Evolutionary conservation across 129 eudicot genomes (phyloP).

Genomic region (Artemisia tridentata): DNA sequence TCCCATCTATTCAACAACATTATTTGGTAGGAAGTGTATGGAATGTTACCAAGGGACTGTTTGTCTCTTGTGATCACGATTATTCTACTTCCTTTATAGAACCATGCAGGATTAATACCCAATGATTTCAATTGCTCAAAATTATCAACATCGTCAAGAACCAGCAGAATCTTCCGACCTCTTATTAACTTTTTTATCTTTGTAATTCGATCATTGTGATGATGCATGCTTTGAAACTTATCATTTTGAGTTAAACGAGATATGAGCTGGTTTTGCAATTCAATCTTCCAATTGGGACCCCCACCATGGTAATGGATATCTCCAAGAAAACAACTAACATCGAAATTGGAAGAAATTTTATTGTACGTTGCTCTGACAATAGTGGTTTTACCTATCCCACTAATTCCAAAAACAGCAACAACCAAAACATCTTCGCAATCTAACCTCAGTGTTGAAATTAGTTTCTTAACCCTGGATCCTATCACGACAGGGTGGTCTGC

Average conservation of each 20-base stretch:
- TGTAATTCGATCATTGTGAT: too few relatives aligned
- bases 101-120: slow-evolving; percentile 3
- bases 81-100: slow-evolving; percentile 33
- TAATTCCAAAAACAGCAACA: slow-evolving; percentile 12
- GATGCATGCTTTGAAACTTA: too few relatives aligned
- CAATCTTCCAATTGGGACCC: too few relatives aligned
- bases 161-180: neutral
- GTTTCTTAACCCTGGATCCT: slow-evolving; percentile 16
- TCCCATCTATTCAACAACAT: slow-evolving; percentile 11
- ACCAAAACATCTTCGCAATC: slow-evolving; percentile 20
- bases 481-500: slow-evolving; percentile 18
- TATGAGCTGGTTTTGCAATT: too few relatives aligned
- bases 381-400: too few relatives aligned
- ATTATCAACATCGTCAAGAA: slow-evolving; percentile 31
- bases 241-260: too few relatives aligned
- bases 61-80: slow-evolving; percentile 29
- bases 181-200: too few relatives aligned
- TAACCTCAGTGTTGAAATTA: slow-evolving; percentile 8
- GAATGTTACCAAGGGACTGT: neutral
- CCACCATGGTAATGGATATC: too few relatives aligned
- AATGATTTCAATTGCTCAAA: slow-evolving; percentile 24
- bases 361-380: too few relatives aligned
- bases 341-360: too few relatives aligned
- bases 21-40: neutral
- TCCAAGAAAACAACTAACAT: too few relatives aligned